phyloP scores from a whole-genome alignment of 495 filamentous ascomycete genomes.

The Aspergillus asperescens region DNA sequence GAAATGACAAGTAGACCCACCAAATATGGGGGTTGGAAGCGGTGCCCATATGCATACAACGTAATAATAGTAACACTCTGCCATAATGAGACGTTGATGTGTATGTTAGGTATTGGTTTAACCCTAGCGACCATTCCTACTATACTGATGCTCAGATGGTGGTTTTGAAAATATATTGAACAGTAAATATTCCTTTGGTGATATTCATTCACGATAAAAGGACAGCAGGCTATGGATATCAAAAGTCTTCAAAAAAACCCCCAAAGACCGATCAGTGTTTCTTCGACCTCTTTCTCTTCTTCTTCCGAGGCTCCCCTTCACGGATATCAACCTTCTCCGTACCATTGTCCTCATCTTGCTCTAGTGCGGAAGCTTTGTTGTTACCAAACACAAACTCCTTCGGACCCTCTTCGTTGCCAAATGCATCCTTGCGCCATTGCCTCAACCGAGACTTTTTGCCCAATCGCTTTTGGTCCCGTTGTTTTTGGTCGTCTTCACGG shows the following conservation, averaged over 20 bases:
- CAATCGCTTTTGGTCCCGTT: constrained; percentile 75
- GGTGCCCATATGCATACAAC: no score
- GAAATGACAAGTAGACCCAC: constrained; percentile 14
- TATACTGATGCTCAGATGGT: no score
- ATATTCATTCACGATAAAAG: neutral
- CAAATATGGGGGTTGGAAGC: constrained; percentile 17
- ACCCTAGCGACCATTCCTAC: neutral
- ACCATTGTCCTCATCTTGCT: constrained; percentile 23
- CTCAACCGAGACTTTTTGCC: constrained; percentile 86
- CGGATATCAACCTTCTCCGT: constrained; percentile 42
- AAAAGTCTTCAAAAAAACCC: neutral
- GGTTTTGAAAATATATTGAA: no score
- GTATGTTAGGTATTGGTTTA: no score
- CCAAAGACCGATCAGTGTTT: constrained; percentile 28
- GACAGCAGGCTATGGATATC: constrained; percentile 3
- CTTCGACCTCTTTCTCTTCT: constrained; percentile 49
- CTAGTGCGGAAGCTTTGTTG: constrained; percentile 21
- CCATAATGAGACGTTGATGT: no score
- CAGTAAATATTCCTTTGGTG: no score
- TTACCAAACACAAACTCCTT: constrained; percentile 27
- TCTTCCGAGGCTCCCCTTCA: constrained; percentile 38
- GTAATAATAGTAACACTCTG: neutral
- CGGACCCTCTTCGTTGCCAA: constrained; percentile 68
- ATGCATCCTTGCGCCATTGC: constrained; percentile 89
- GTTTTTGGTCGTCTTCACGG: constrained; percentile 81